These are phyloP conservation scores for Penicillium antarcticum DNA, from an alignment of 495 filamentous ascomycete species.

Conservation along the genomic window DNA sequence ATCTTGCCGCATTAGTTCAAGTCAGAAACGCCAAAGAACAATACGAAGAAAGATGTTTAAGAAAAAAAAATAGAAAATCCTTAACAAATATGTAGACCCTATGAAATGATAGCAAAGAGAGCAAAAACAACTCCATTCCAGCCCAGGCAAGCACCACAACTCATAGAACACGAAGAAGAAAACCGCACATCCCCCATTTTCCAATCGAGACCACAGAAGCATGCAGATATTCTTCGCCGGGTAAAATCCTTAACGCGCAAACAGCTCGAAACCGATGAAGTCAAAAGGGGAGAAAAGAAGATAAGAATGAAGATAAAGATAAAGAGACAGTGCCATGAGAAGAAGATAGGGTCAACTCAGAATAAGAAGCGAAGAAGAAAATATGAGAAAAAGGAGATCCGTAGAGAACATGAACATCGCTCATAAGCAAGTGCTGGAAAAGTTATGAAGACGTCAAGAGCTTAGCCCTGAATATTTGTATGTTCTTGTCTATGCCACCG, in stretches of 20 bases:
- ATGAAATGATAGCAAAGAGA: neutral
- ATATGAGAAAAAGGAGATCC: constrained; percentile 3
- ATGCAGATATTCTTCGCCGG: constrained; percentile 1
- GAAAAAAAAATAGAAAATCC: neutral
- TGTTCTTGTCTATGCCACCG: constrained; percentile 21
- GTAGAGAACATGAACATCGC: constrained; percentile 5
- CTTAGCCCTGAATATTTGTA: neutral
- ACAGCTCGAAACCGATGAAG: neutral
- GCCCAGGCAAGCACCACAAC: constrained; percentile 3
- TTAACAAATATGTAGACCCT: neutral
- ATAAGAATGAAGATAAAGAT: neutral
- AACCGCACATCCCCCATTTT: neutral
- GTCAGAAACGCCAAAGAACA: too few species aligned
- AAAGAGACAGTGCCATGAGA: too few species aligned
- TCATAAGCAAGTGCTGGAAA: constrained; percentile 3
- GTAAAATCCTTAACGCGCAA: constrained; percentile 4
- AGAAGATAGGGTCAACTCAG: too few species aligned
- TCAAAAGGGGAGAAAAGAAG: neutral
- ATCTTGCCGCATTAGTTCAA: too few species aligned
- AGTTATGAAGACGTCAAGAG: constrained; percentile 9
- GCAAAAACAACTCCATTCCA: constrained; percentile 5
- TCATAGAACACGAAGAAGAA: constrained; percentile 6
- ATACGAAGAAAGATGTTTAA: neutral
- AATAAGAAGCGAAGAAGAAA: neutral
- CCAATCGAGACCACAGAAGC: constrained; percentile 8